Evolutionary conservation across 1,139 yeast species (phyloP), one percentile per base, ranked within the genome.

Genomic region (Debaryomyces udenii): DNA sequence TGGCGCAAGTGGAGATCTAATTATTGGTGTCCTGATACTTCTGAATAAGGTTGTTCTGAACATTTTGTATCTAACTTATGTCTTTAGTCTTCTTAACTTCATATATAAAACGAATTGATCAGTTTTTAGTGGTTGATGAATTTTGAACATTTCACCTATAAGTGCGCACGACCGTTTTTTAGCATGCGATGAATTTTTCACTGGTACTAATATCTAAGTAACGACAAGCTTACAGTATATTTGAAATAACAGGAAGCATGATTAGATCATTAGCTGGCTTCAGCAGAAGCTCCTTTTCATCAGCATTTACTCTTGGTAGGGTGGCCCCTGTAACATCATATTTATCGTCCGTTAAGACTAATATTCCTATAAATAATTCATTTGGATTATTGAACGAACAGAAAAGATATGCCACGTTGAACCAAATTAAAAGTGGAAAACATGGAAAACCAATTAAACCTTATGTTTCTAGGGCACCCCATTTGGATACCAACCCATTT

Each of bases 401-500:
- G 48, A 72, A 68, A 44, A 67, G 81, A 56, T 74, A 69, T 53
- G 90, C 89, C 31, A 83, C 93, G 1, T 69, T 86, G 51, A 86
- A 86, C 60, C 94, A 86, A 64, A 75, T 83, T 44, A 82, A 79
- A 56, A 75, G 80, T 57, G 89, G 89, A 27, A 76, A 79, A 53
- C 77, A 70, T 41, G 80, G 80, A 14, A 70, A 77, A 47, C 87
- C 80, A 42, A 51, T 61, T 75, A 62, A 78, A 48, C 69, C 67
- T 35, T 62, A 57, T 47, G 56, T 54, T 6, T 62, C 85, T 2
- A 80, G 78, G 52, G 78, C 97, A 1, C 97, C 97, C 7, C 94
- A 88, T 66, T 76, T 93, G 48, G 83, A 83, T n/a, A 65, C 65
- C 11, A 79, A 84, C 51, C 98, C 98, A 1, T 86, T 89, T 58